phyloP scores from a whole-genome alignment of 2,329 filamentous ascomycete genomes.

The Acephala macrosclerotiorum region DNA sequence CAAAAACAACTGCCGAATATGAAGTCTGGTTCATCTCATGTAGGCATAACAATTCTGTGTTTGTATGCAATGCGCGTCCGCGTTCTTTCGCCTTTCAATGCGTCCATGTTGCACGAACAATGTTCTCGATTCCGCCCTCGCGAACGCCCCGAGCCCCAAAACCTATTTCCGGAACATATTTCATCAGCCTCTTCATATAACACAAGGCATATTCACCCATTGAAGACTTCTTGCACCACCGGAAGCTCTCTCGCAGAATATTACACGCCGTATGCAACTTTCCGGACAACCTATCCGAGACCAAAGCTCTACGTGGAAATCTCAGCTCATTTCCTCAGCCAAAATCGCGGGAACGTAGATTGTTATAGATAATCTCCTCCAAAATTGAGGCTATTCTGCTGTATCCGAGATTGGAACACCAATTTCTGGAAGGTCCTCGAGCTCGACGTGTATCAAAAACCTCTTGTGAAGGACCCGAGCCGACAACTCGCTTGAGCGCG shows the following conservation, averaged over 20 bases:
- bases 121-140: conserved; percentile 4
- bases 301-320: not conserved
- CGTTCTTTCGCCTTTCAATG: not conserved
- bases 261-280: not conserved
- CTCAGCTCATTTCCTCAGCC: not conserved
- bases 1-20: too few relatives aligned
- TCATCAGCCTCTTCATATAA: not conserved
- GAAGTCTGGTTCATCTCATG: too few relatives aligned
- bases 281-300: not conserved
- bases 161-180: not conserved
- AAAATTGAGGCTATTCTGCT: conserved; percentile 13
- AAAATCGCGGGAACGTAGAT: conserved; percentile 2
- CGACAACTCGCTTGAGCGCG: not conserved
- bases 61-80: conserved; percentile 1
- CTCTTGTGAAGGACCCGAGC: not conserved
- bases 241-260: not conserved
- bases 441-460: conserved; percentile 8
- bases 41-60: not conserved
- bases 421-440: not conserved
- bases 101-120: not conserved
- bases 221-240: not conserved
- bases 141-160: not conserved
- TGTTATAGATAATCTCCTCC: conserved; percentile 12
- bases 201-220: not conserved
- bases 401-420: conserved; percentile 1